Evolutionary conservation across 2,329 filamentous ascomycete genomes (phyloP), one percentile per base, ranked within the genome.

Genomic region (Nannizzia gypsea): DNA sequence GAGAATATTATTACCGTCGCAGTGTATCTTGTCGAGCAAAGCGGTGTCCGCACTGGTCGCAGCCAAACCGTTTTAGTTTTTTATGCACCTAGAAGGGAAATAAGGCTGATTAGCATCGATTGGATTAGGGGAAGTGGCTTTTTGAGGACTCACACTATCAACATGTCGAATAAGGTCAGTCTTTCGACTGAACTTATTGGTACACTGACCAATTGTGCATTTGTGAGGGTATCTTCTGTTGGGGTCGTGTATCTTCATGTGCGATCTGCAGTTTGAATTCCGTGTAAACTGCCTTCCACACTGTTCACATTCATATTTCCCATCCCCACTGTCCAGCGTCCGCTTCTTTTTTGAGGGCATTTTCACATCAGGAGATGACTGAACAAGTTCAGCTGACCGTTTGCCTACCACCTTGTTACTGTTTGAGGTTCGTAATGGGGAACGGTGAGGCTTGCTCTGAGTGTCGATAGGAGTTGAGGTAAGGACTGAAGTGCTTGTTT

Each of bases 21-120:
- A 93, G 77, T 1, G 89, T 93, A 67, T 95, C 89, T 70, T 90
- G 90, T 50, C 89, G 81, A 26, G 88, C 85, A 76, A 95, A 95
- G 46, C 81, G 78, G 59, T 83, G 80, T 34, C 81, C 80, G 68
- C 89, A 95, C 62, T 84, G 84, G 62, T 84, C 80, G 69, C 89
- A 95, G 61, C 78, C 78, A 71, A 85, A 84, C 65, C 85, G 85
- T 59, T 83, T 82, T 63, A 85, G 79, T 72, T 89, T 90, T 70
- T 85, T 78, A 69, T 95, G 89, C 9, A 93, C 87, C 75, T 82
- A n/a, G 68, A 6, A 48, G 8, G 31, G 24, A 3, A 28, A 15
- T 9, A 42, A 24, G 44, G 60, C 52, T 17, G 4, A 5, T 46
- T n/a, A 54, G 48, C n/a, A n/a, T n/a, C 48, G 3, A 17, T 2